These are phyloP conservation scores for Neodidymelliopsis sp. DNA, from an alignment of 2,329 filamentous ascomycete genomes.

Conservation along the genomic window DNA sequence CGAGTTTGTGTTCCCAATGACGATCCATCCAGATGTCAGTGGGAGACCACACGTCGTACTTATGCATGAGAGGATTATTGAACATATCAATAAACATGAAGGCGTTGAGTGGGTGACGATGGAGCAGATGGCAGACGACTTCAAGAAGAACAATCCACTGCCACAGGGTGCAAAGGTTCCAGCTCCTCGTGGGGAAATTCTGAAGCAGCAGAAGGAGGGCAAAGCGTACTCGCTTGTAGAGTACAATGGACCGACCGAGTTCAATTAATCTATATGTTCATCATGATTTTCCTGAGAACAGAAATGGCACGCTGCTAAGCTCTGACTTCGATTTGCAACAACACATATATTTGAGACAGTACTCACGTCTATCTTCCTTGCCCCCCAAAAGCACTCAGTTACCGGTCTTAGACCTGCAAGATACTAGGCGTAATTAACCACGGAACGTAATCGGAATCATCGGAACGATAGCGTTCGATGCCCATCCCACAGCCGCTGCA, in stretches of 20 bases:
- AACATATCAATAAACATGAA: conserved; percentile 70
- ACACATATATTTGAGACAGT: no score
- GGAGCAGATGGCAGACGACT: conserved; percentile 74
- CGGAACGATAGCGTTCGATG: conserved; percentile 11
- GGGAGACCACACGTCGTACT: conserved; percentile 74
- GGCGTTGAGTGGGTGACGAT: conserved; percentile 73
- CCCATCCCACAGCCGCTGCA: background rate
- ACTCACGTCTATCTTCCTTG: no score
- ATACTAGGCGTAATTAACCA: no score
- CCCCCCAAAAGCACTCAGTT: no score
- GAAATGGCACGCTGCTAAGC: no score
- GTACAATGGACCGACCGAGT: conserved; percentile 28
- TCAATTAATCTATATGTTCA: background rate
- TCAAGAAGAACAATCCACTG: conserved; percentile 69
- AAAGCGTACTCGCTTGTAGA: conserved; percentile 36
- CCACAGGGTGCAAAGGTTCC: conserved; percentile 68
- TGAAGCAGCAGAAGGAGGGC: conserved; percentile 52
- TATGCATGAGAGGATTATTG: conserved; percentile 76
- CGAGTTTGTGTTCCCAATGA: conserved; percentile 79
- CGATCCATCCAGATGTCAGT: conserved; percentile 71
- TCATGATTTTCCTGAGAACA: background rate
- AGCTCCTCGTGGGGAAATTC: conserved; percentile 59
- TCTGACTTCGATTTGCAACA: no score
- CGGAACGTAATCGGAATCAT: conserved; percentile 21
- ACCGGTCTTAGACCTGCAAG: no score